Conservation (phyloP, 129 eudicot species). For the Deinandra increscens region DNA sequence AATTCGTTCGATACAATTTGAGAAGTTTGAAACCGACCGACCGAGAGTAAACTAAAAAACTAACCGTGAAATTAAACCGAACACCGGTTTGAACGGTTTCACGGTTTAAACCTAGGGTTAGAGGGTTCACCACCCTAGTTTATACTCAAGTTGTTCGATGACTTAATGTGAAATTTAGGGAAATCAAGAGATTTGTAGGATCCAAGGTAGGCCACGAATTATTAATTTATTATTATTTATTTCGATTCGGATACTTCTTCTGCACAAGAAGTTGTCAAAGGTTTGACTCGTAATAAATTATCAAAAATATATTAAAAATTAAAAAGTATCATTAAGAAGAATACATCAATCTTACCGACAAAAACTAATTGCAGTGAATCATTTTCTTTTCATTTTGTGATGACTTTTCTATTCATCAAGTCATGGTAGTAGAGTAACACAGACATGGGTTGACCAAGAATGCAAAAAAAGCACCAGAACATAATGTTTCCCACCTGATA, state of each 20-base stretch:
- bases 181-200: no score
- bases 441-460: conserved; percentile 86
- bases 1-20: no score
- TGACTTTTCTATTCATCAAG: conserved; percentile 70
- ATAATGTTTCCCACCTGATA: conserved; percentile 83
- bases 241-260: not conserved
- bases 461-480: conserved; percentile 78
- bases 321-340: not conserved
- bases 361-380: conserved; percentile 6
- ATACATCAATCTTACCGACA: not conserved
- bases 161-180: no score
- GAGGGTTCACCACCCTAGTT: no score
- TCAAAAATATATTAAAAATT: not conserved
- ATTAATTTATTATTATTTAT: no score
- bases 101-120: no score
- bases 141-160: no score
- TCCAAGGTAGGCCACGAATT: no score
- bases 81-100: no score
- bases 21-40: no score
- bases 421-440: conserved; percentile 85
- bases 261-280: not conserved
- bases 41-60: no score
- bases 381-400: conserved; percentile 17
- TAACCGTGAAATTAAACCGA: no score
- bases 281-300: not conserved